Percentiles rank a stretch among this genome's conserved stretches.
Evolutionary conservation across 306 rosid genomes (phyloP).

Genomic region (Geum urbanum): DNA sequence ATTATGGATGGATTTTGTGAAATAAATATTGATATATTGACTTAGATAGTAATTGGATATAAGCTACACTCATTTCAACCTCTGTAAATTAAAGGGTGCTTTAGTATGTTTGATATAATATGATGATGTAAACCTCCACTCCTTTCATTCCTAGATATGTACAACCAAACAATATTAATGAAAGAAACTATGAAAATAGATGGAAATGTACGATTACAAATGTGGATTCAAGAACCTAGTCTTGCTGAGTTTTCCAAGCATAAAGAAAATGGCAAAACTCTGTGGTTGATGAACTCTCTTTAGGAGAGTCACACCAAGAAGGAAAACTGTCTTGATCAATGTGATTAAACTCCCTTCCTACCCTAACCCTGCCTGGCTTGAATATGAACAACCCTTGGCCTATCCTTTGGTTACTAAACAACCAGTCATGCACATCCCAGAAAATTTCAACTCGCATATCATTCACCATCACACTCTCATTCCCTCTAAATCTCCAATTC

Average conservation of each 20-base stretch:
- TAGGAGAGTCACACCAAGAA: slow-evolving; percentile 1
- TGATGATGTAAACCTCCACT: too few species aligned
- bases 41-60: too few species aligned
- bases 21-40: too few species aligned
- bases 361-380: slow-evolving; percentile 32
- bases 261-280: slow-evolving; percentile 45
- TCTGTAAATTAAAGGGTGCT: too few species aligned
- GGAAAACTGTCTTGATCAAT: slow-evolving; percentile 15
- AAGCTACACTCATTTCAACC: too few species aligned
- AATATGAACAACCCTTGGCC: slow-evolving; percentile 58
- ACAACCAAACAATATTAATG: neutral
- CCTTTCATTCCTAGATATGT: neutral
- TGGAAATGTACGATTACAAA: neutral
- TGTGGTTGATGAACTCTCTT: slow-evolving; percentile 17
- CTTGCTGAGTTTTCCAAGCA: slow-evolving; percentile 53
- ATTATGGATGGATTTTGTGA: too few species aligned
- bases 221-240: neutral
- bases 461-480: slow-evolving; percentile 47
- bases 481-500: slow-evolving; percentile 77
- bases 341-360: slow-evolving; percentile 10
- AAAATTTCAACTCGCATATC: slow-evolving; percentile 45
- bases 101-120: too few species aligned
- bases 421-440: slow-evolving; percentile 82
- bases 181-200: neutral
- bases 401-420: slow-evolving; percentile 36